Evolutionary conservation across 768 basidiomycete genomes (phyloP).

Genomic region (Flagelloscypha sp.): DNA sequence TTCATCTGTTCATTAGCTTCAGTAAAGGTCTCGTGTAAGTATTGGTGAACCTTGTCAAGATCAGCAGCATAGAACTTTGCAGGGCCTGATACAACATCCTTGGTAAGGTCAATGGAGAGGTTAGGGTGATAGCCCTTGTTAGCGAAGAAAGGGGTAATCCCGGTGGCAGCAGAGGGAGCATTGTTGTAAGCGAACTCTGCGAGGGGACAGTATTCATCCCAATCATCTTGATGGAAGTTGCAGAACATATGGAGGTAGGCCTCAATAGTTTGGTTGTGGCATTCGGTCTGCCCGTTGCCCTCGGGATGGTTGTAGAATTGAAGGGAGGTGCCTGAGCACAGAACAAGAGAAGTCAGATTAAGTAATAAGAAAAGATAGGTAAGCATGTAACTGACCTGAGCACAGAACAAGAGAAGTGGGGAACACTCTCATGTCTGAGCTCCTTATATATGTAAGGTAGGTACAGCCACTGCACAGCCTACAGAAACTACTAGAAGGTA

Average conservation of each 20-base stretch:
- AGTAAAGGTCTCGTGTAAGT: conserved; percentile 8
- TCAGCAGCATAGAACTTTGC: conserved; percentile 10
- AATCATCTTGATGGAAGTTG: conserved; percentile 15
- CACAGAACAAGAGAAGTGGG: too few relatives aligned
- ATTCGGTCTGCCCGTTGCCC: conserved; percentile 11
- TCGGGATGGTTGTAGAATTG: too few relatives aligned
- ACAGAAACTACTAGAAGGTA: too few relatives aligned
- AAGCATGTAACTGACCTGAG: too few relatives aligned
- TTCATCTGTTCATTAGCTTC: conserved; percentile 8
- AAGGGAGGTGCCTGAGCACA: too few relatives aligned
- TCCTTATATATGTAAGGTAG: too few relatives aligned
- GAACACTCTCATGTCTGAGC: too few relatives aligned
- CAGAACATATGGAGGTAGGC: conserved; percentile 14
- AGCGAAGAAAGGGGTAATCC: conserved; percentile 16
- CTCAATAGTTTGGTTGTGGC: conserved; percentile 14
- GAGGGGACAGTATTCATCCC: conserved; percentile 13
- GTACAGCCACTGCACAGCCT: too few relatives aligned
- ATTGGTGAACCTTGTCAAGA: conserved; percentile 11
- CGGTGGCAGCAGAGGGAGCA: conserved; percentile 12
- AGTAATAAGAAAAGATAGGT: too few relatives aligned
- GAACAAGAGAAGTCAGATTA: too few relatives aligned
- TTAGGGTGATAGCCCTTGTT: conserved; percentile 18
- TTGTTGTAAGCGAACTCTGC: conserved; percentile 21
- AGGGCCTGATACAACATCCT: conserved; percentile 7
- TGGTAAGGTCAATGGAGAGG: conserved; percentile 9